A percentile compares a stretch with the other conserved stretches of the same genome.
Evolutionary conservation across 371 early-diverging fungal species (phyloP).

Genomic region (Rhizomucor pusillus): DNA sequence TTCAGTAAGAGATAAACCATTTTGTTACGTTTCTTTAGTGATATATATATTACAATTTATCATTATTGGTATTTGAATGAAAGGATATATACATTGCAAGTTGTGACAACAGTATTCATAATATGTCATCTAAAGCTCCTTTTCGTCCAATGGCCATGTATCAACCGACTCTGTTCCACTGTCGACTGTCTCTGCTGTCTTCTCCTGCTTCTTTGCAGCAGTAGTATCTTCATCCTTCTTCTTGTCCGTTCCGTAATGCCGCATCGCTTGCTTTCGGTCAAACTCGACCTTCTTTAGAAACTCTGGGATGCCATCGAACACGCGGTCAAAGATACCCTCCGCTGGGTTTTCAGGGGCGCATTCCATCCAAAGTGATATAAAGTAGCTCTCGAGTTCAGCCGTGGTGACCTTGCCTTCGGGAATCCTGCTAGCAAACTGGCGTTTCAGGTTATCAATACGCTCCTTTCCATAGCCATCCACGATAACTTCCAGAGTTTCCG

Average conservation of each 20-base stretch:
- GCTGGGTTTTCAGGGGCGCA: constrained; percentile 14
- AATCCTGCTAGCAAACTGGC: constrained; percentile 17
- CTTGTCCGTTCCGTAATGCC: background rate
- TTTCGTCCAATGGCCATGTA: no score
- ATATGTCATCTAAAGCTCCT: no score
- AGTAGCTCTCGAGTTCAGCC: constrained; percentile 46
- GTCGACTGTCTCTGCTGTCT: no score
- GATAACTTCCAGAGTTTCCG: constrained; percentile 18
- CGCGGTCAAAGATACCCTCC: constrained; percentile 3
- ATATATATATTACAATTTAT: no score
- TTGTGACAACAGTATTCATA: no score
- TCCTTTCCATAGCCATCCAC: constrained; percentile 9
- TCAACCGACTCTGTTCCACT: no score
- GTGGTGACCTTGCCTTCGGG: constrained; percentile 43
- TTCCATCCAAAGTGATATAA: constrained; percentile 26
- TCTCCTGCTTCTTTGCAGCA: no score
- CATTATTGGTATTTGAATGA: no score
- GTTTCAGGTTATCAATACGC: background rate
- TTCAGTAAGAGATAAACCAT: no score
- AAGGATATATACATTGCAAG: no score
- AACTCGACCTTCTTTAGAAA: constrained; percentile 15
- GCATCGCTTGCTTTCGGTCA: constrained; percentile 18
- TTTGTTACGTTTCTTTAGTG: no score
- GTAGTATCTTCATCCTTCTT: no score
- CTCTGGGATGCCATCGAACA: constrained; percentile 17